These are phyloP conservation scores for Shiraia bambusicola DNA, from an alignment of 2,329 filamentous ascomycete genomes.

Conservation along the genomic window DNA sequence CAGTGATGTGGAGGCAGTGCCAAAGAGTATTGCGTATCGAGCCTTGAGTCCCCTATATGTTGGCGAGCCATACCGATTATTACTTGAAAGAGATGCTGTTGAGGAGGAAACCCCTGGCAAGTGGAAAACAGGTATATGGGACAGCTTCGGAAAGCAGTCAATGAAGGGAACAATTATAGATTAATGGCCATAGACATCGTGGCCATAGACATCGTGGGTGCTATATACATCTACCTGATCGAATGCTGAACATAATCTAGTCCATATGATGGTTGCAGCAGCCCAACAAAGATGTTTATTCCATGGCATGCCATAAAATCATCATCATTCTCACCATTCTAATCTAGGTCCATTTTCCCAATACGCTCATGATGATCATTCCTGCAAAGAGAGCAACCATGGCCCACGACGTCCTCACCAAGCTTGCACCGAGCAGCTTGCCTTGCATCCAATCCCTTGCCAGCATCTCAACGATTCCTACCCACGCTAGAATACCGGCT, in stretches of 20 bases:
- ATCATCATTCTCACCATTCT: not conserved
- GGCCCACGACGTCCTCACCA: conserved; percentile 53
- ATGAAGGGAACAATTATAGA: conserved; percentile 35
- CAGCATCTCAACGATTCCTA: conserved; percentile 79
- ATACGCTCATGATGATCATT: conserved; percentile 68
- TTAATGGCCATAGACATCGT: conserved; percentile 7
- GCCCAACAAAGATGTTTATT: not conserved
- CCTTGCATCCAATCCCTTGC: conserved; percentile 68
- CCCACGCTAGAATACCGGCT: conserved; percentile 77
- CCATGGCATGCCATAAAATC: not conserved
- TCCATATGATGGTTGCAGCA: not conserved
- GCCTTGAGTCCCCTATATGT: conserved; percentile 39
- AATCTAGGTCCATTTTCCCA: conserved; percentile 71
- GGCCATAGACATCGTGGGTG: not conserved
- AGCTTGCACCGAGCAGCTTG: conserved; percentile 52
- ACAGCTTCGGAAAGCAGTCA: conserved; percentile 33
- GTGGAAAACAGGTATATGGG: conserved; percentile 36
- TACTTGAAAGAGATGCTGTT: conserved; percentile 14
- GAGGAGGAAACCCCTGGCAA: not conserved
- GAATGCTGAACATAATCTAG: not conserved
- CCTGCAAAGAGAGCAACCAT: conserved; percentile 60
- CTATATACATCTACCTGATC: not conserved
- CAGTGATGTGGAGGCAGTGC: conserved; percentile 19
- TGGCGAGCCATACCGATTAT: conserved; percentile 33
- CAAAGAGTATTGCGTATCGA: conserved; percentile 31